A percentile compares a stretch with the other conserved stretches of the same genome.
Evolutionary conservation across 1,139 yeast genomes (phyloP).

Genomic region (Hyphopichia wangnamkhiaoensis): DNA sequence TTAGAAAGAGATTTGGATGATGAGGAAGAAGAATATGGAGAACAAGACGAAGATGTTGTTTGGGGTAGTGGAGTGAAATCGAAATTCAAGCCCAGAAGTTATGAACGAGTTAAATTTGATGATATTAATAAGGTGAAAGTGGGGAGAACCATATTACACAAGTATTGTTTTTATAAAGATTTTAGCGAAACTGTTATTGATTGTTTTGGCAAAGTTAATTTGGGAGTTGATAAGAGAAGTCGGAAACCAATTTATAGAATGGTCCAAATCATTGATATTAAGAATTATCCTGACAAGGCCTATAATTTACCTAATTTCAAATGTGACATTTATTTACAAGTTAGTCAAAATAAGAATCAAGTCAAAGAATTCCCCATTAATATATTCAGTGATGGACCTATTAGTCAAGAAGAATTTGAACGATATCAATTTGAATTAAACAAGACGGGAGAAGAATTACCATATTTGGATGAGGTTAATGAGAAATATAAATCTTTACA

Average conservation of each 20-base stretch:
- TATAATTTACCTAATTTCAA: conserved; percentile 57
- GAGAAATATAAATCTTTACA: conserved; percentile 63
- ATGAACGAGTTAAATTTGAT: conserved; percentile 41
- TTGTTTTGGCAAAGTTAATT: conserved; percentile 78
- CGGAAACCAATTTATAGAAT: conserved; percentile 74
- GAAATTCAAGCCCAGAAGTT: conserved; percentile 27
- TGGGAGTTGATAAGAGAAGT: conserved; percentile 67
- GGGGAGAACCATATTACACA: conserved; percentile 74
- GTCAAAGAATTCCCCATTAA: conserved; percentile 74
- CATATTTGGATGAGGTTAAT: conserved; percentile 66
- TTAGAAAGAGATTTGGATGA: conserved; percentile 36
- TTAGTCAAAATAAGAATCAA: conserved; percentile 66
- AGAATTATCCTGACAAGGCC: conserved; percentile 52
- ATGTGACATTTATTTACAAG: conserved; percentile 63
- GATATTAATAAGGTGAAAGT: conserved; percentile 73
- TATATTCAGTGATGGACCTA: conserved; percentile 74
- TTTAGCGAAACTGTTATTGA: conserved; percentile 71
- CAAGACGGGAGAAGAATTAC: conserved; percentile 60
- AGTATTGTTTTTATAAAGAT: conserved; percentile 79
- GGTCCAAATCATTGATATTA: conserved; percentile 74
- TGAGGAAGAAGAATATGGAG: conserved; percentile 39
- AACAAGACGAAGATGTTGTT: conserved; percentile 46
- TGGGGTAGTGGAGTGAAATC: conserved; percentile 51
- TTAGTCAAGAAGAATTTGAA: conserved; percentile 69
- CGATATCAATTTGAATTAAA: conserved; percentile 64